Base-by-base conservation (phyloP, 768 basidiomycete species). In the Boletus rex-veris region DNA sequence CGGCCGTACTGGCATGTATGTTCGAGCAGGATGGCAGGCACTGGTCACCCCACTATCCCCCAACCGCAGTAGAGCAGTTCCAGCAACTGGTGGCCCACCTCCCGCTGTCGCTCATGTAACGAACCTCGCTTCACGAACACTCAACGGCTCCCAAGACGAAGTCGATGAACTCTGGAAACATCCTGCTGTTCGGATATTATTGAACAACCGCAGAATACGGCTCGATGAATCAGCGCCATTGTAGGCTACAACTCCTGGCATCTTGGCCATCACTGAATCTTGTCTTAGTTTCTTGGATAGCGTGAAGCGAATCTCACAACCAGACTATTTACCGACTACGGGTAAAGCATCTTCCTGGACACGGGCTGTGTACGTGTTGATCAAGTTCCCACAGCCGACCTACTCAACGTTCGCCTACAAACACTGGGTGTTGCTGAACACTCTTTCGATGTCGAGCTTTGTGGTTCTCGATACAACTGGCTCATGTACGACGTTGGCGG, bases 401-500 rank as follows among this genome's bases (percentile, higher is more conserved):
- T 92, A 51, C 77, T 92, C 14, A 84, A 86, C 52, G 88, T 88
- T 53, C 86, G 90, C 21, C 71, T 92, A 33, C 89, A 89, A 71
- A 91, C 90, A 0, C 71, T 92, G 12, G 90, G 90, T 3, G 84
- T 92, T 19, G 81, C 84, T 52, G 89, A 92, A 59, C 87, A 90
- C 64, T 75, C 80, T 2, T 89, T 90, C 65, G 79, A 84, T 52
- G 81, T 90, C 54, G 76, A 77, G 53, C 78, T 84, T 56, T 81
- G 79, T 38, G 84, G 85, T 3, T 76, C 74, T 52, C 76, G 76
- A 40, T 88, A 86, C 64, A 80, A 84, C 49, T 92, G 90, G 89
- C 80, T 83, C 53, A 74, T 92, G 51, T 92, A 86, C 65, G 90
- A 92, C 66, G 90, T 92, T 36, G 89, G 90, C 38, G 90, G 90